Percentiles rank a stretch among this genome's conserved stretches.
Evolutionary conservation across 176 grass and related monocot genomes (phyloP).

Genomic region (Cenchrus purpureus): DNA sequence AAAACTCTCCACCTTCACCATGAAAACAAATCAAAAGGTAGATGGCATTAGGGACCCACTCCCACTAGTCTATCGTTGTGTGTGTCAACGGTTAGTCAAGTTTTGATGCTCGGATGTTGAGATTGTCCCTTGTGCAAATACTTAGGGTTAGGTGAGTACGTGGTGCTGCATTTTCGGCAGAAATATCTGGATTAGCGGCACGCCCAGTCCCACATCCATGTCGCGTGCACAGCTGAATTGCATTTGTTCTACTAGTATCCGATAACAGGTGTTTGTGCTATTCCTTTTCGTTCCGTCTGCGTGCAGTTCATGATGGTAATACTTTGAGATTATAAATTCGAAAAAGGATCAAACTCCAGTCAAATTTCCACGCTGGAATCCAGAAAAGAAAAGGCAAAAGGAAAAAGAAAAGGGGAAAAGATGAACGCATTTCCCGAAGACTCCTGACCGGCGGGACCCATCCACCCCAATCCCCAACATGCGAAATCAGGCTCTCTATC

Average conservation of each 20-base stretch:
- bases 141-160: neutral
- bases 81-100: neutral
- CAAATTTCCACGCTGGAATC: neutral
- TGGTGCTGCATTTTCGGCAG: neutral
- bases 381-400: neutral
- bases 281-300: neutral
- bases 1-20: too few species aligned
- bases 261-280: neutral
- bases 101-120: neutral
- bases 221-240: neutral
- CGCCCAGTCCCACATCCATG: neutral
- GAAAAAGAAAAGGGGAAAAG: neutral
- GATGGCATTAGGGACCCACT: neutral
- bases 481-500: constrained; percentile 16
- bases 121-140: neutral
- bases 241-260: neutral
- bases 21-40: too few species aligned
- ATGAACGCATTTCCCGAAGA: neutral
- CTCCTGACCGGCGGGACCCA: constrained; percentile 4
- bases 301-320: neutral
- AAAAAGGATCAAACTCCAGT: neutral
- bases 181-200: neutral
- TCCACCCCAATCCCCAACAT: neutral
- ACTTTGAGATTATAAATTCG: neutral
- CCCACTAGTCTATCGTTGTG: neutral